A percentile compares a stretch with the other conserved stretches of the same genome.
phyloP scores from a whole-genome alignment of 2,329 filamentous ascomycete species.

The Cladophialophora bantiana region DNA sequence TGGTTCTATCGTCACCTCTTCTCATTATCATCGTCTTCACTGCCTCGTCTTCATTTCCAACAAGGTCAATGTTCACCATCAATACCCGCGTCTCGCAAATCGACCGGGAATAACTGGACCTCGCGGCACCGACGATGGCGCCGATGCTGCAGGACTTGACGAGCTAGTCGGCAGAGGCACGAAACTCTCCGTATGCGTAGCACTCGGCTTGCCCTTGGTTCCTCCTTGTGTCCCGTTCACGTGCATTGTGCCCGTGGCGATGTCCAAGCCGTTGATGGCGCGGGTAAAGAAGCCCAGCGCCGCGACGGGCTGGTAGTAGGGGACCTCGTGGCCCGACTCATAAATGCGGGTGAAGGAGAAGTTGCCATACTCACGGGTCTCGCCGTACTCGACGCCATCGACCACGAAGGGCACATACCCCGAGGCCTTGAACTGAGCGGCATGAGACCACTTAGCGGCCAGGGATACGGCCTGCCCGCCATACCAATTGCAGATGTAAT shows the following conservation, averaged over 20 bases:
- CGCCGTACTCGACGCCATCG: constrained; percentile 71
- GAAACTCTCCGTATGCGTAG: constrained; percentile 55
- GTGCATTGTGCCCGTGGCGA: constrained; percentile 59
- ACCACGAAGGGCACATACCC: constrained; percentile 77
- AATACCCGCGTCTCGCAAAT: constrained; percentile 16
- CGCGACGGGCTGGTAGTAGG: constrained; percentile 67
- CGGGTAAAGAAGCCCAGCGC: constrained; percentile 67
- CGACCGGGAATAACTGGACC: constrained; percentile 11
- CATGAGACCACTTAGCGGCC: constrained; percentile 60
- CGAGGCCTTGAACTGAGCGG: constrained; percentile 66
- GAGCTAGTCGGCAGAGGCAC: constrained; percentile 44
- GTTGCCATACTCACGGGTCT: constrained; percentile 78
- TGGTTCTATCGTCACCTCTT: background rate
- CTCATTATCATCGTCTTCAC: background rate
- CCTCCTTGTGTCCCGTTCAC: constrained; percentile 46
- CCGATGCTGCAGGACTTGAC: constrained; percentile 20
- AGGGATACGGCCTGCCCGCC: constrained; percentile 78
- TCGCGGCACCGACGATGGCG: constrained; percentile 1
- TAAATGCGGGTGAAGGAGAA: constrained; percentile 72
- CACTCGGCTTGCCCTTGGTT: constrained; percentile 50
- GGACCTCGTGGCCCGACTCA: constrained; percentile 69
- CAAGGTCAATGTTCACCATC: too few relatives aligned
- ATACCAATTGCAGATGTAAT: constrained; percentile 63
- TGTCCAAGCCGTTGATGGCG: constrained; percentile 62
- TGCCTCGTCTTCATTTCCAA: too few relatives aligned